Evolutionary conservation across 345 rosid genomes (phyloP).

Genomic region (Leavenworthia alabamica): DNA sequence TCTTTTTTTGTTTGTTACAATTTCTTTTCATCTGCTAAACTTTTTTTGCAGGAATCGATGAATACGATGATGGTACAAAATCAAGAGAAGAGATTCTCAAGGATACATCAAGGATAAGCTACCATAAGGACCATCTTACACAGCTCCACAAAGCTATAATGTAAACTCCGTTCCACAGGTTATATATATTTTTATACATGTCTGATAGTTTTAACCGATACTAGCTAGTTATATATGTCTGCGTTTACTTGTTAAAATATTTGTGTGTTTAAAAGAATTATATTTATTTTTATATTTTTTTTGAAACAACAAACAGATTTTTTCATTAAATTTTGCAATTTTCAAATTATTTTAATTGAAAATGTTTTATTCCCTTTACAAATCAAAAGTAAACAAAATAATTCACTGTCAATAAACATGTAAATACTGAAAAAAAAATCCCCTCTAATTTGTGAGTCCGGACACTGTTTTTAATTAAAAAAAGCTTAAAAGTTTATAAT

Average conservation of each 20-base stretch:
- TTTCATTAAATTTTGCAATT: too few relatives aligned
- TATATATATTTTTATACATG: not conserved
- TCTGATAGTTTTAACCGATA: not conserved
- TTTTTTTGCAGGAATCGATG: conserved; percentile 1
- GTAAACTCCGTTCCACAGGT: conserved; percentile 1
- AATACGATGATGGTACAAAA: not conserved
- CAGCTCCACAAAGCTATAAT: conserved; percentile 12
- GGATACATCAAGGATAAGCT: conserved; percentile 1
- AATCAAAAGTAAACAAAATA: too few relatives aligned
- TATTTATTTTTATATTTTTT: too few relatives aligned
- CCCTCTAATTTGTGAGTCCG: too few relatives aligned
- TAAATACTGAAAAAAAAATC: too few relatives aligned
- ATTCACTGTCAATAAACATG: too few relatives aligned
- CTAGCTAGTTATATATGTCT: not conserved
- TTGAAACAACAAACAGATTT: too few relatives aligned
- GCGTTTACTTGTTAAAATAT: not conserved
- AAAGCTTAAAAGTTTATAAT: too few relatives aligned
- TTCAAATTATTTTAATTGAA: too few relatives aligned
- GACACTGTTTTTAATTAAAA: too few relatives aligned
- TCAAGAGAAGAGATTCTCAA: not conserved
- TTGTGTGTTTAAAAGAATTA: not conserved
- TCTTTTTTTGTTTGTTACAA: too few relatives aligned
- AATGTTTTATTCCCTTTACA: too few relatives aligned
- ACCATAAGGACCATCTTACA: not conserved
- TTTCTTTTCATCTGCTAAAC: not conserved